Evolutionary conservation across 768 basidiomycete species (phyloP).

Genomic region (Lactarius hatsudake): DNA sequence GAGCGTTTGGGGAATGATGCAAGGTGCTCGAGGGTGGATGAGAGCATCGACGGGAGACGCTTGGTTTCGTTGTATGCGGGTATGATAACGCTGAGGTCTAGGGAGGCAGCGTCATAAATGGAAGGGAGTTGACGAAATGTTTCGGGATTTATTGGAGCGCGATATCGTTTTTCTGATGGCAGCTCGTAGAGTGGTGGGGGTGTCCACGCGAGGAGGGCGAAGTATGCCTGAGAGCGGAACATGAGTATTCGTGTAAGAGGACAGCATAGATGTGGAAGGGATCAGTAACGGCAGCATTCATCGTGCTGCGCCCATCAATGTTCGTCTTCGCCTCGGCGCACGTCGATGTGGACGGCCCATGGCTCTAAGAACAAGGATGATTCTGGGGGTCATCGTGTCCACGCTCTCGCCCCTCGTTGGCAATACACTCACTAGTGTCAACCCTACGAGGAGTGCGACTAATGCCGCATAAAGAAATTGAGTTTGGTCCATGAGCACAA

Average conservation of each 20-base stretch:
- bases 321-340: constrained; percentile 69
- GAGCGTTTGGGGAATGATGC: constrained; percentile 44
- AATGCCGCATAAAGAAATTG: constrained; percentile 6
- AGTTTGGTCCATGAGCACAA: constrained; percentile 15
- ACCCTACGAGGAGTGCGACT: constrained; percentile 6
- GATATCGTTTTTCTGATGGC: constrained; percentile 69
- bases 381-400: constrained; percentile 56
- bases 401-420: neutral
- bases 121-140: constrained; percentile 55
- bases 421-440: constrained; percentile 16
- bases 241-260: constrained; percentile 18
- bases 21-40: constrained; percentile 67
- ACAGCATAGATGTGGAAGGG: constrained; percentile 4
- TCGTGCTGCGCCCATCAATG: constrained; percentile 47
- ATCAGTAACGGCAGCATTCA: constrained; percentile 41
- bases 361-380: constrained; percentile 96
- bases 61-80: constrained; percentile 89
- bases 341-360: constrained; percentile 48
- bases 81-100: constrained; percentile 79
- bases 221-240: constrained; percentile 54
- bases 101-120: constrained; percentile 52
- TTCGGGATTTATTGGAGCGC: constrained; percentile 50
- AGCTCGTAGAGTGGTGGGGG: constrained; percentile 62
- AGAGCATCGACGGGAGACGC: constrained; percentile 85
- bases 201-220: constrained; percentile 69